These are phyloP conservation scores for Pachysandra terminalis DNA, from an alignment of 164 flowering plant genomes.

Conservation along the genomic window DNA sequence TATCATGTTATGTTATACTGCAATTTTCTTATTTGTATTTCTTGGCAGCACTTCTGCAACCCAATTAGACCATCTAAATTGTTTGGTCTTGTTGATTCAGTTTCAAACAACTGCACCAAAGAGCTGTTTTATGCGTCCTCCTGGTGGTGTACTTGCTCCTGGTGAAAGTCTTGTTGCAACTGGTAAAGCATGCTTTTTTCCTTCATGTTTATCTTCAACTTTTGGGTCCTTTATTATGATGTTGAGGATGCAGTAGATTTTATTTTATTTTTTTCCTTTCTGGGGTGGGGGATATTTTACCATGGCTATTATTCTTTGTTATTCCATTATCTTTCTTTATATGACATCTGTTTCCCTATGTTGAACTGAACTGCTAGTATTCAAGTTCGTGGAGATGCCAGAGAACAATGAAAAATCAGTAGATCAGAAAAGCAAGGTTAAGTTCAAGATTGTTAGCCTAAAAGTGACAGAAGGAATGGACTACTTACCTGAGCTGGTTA, in stretches of 20 bases:
- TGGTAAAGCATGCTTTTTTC: slow-evolving; percentile 37
- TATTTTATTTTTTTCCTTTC: too few species aligned
- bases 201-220: background rate
- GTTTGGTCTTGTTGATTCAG: slow-evolving; percentile 27
- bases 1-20: background rate
- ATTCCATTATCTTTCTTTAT: background rate
- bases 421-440: slow-evolving; percentile 62
- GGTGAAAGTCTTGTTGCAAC: slow-evolving; percentile 73
- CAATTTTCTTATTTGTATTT: background rate
- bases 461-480: slow-evolving; percentile 66
- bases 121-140: slow-evolving; percentile 92
- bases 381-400: slow-evolving; percentile 75
- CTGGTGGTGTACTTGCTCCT: slow-evolving; percentile 73
- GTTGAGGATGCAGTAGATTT: background rate
- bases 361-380: slow-evolving; percentile 33
- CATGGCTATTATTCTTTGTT: background rate
- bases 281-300: background rate
- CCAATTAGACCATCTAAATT: background rate
- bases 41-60: too few species aligned
- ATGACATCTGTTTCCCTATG: background rate
- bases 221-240: background rate
- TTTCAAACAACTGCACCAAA: slow-evolving; percentile 98
- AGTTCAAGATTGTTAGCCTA: slow-evolving; percentile 74
- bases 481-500: slow-evolving; percentile 72
- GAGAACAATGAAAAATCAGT: slow-evolving; percentile 64